These are phyloP conservation scores for Cystobasidium pallidum DNA, from an alignment of 1,284 basidiomycete species.

Conservation along the genomic window DNA sequence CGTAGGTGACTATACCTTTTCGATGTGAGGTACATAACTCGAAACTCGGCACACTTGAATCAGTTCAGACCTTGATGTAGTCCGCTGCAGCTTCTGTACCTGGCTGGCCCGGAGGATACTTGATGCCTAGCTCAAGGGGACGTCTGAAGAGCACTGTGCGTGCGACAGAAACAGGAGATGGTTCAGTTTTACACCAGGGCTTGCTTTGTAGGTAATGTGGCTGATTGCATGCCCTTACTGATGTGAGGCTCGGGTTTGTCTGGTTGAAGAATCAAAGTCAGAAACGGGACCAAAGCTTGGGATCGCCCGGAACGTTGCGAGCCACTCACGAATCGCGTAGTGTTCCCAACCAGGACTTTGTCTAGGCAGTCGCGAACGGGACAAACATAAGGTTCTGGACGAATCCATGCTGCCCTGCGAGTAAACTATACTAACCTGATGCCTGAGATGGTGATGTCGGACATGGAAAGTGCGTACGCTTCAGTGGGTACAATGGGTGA, in stretches of 20 bases:
- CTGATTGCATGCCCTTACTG: conserved; percentile 11
- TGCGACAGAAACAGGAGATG: not conserved
- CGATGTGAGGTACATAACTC: not conserved
- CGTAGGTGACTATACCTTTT: too few relatives aligned
- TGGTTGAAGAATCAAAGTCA: not conserved
- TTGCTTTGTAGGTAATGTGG: not conserved
- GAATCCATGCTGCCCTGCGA: too few relatives aligned
- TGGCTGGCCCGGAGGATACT: conserved; percentile 36
- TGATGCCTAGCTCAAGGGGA: conserved; percentile 33
- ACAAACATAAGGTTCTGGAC: too few relatives aligned
- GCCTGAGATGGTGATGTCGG: too few relatives aligned
- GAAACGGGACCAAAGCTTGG: not conserved
- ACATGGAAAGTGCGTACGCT: too few relatives aligned
- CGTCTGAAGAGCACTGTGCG: conserved; percentile 39
- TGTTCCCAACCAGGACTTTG: conserved; percentile 84
- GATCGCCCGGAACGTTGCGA: not conserved
- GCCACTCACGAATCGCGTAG: conserved; percentile 80
- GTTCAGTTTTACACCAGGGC: too few relatives aligned
- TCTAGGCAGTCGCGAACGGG: not conserved
- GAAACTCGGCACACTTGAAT: too few relatives aligned
- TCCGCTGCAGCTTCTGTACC: not conserved
- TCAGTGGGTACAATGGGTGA: not conserved
- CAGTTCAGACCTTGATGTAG: not conserved
- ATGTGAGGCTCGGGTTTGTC: conserved; percentile 42
- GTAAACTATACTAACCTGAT: conserved; percentile 19